These are phyloP conservation scores for Athelia psychrophila DNA, from an alignment of 1,284 basidiomycete species.

Conservation along the genomic window DNA sequence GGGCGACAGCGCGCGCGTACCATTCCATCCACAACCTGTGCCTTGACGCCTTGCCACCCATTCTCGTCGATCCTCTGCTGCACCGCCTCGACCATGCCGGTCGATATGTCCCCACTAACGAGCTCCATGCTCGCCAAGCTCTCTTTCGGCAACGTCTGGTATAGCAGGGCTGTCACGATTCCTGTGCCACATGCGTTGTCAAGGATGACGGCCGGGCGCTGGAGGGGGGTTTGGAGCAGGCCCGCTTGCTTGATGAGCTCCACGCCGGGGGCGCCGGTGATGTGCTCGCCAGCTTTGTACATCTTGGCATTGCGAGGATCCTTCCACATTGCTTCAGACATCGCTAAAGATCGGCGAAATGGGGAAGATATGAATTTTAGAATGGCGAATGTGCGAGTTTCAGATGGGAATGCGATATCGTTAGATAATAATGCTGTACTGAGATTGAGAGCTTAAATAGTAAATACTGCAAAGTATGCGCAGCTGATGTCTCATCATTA, in stretches of 20 bases:
- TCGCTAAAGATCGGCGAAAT: too few species aligned
- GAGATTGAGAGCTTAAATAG: too few species aligned
- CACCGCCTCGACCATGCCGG: neutral
- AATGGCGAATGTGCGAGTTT: too few species aligned
- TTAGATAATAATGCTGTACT: too few species aligned
- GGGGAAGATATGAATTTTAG: too few species aligned
- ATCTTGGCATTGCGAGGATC: too few species aligned
- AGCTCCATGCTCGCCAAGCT: neutral
- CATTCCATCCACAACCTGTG: neutral
- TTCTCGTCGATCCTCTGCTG: neutral
- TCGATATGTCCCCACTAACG: neutral
- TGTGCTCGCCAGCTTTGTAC: neutral
- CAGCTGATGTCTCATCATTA: too few species aligned
- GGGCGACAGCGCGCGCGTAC: neutral
- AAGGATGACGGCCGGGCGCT: neutral
- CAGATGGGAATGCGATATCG: too few species aligned
- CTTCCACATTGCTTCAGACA: too few species aligned
- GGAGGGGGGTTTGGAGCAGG: neutral
- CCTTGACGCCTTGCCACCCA: neutral
- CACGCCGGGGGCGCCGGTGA: neutral
- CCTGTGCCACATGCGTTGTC: slow-evolving; percentile 1
- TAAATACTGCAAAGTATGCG: too few species aligned
- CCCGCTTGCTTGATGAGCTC: neutral
- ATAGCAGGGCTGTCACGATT: neutral
- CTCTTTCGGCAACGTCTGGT: neutral